Evolutionary conservation across 192 early-diverging fungal genomes (phyloP).

Genomic region (Gonapodya prolifera): DNA sequence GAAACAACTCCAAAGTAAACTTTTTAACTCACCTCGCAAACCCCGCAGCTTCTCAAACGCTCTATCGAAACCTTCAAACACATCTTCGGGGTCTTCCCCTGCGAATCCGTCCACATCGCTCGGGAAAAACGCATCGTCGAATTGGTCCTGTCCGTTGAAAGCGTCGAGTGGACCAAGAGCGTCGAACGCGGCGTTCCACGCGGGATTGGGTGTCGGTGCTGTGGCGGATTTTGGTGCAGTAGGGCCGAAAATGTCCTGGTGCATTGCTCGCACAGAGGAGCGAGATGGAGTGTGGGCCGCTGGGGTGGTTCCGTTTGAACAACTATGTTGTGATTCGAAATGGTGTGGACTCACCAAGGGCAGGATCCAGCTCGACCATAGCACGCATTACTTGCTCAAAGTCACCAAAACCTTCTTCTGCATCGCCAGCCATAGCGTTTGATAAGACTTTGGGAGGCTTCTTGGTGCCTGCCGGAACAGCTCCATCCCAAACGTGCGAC

Average conservation of each 20-base stretch:
- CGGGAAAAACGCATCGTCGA: too few relatives aligned
- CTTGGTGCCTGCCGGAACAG: neutral
- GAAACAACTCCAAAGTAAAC: too few relatives aligned
- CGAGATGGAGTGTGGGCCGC: neutral
- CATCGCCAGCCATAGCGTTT: neutral
- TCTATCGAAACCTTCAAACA: neutral
- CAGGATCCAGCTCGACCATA: neutral
- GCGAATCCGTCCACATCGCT: neutral
- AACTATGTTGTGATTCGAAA: too few relatives aligned
- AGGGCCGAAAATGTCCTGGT: neutral
- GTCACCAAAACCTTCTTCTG: neutral
- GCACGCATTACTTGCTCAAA: neutral
- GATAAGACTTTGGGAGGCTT: neutral
- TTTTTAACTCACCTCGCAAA: neutral
- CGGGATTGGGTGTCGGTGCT: neutral
- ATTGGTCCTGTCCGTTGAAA: too few relatives aligned
- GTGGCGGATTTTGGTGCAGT: neutral
- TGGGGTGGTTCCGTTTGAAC: neutral
- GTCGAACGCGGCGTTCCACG: neutral
- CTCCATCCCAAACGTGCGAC: conserved; percentile 1
- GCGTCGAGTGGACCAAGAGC: too few relatives aligned
- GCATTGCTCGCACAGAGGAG: neutral
- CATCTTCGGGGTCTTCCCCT: neutral
- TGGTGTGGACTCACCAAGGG: neutral
- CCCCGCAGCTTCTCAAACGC: neutral